Evolutionary conservation across 2,329 filamentous ascomycete genomes (phyloP), one percentile per base, ranked within the genome.

Genomic region (Stachybotrys elegans): DNA sequence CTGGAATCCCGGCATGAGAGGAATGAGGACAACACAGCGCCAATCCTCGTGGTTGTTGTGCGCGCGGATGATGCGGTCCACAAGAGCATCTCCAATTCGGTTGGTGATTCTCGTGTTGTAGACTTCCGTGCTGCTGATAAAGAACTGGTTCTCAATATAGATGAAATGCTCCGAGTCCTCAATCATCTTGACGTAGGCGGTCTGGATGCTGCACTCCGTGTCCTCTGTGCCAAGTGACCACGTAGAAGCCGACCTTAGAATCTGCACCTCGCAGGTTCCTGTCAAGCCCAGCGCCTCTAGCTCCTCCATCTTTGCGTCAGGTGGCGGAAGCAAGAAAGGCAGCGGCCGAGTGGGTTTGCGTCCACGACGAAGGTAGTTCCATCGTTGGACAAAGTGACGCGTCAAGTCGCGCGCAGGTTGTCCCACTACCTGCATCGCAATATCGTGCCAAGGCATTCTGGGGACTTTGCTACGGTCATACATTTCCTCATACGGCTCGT

Each of bases 111-210:
- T 88, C 12, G 86, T 88, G 42, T 86, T 87, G 55, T 95, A 83
- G 5, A 91, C 90, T 57, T 93, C 86, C 41, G 88, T 93, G 53
- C 88, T 95, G 27, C 88, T 94, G 63, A 98, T 87, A 70, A 95
- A 98, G 68, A 97, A 98, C 60, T 98, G 93, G 60, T 98, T 98
- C 63, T 98, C 93, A 52, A 97, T 95, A 66, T 98, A 97, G 42
- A 97, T 88, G 57, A 96, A 95, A 63, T 97, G 93, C 39, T 98
- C 89, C 2, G 90, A 96, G 51, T 92, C 86, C 52, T 93, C 85
- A 54, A 98, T 98, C 72, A 95, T 82, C 62, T 94, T 93, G 53
- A 94, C 79, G 59, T 97, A 97, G 4, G 93, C 92, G 51, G 86
- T 93, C 76, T 95, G 91, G 60, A 98, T 97, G 60, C 92, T 97